Percentiles rank a stretch among this genome's conserved stretches.
Evolutionary conservation across 805 yeast genomes (phyloP).

Genomic region (Candida insectalens): DNA sequence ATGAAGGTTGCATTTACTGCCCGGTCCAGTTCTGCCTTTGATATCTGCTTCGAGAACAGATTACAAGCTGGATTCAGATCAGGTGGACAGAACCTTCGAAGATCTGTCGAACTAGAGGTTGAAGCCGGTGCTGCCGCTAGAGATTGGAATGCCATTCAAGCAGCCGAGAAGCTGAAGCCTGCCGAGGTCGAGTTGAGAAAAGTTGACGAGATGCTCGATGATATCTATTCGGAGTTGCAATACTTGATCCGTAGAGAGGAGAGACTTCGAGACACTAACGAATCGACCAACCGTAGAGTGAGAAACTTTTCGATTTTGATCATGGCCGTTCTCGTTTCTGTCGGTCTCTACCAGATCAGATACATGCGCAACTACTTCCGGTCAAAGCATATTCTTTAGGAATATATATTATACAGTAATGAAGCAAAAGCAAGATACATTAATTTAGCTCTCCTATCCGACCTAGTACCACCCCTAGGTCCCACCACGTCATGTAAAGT

Average conservation of each 20-base stretch:
- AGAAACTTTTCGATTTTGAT: constrained; percentile 73
- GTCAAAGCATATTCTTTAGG: constrained; percentile 63
- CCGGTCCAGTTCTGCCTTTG: constrained; percentile 74
- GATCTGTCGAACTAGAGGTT: constrained; percentile 82
- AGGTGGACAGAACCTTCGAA: constrained; percentile 27
- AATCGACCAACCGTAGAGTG: constrained; percentile 89
- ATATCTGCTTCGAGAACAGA: constrained; percentile 79
- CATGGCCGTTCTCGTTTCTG: constrained; percentile 56
- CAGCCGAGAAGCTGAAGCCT: constrained; percentile 87
- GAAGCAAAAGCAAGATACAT: background rate
- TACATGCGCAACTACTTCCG: constrained; percentile 90
- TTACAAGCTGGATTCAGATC: constrained; percentile 31
- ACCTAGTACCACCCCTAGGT: constrained; percentile 40
- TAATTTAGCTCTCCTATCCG: constrained; percentile 32
- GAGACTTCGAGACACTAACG: constrained; percentile 92
- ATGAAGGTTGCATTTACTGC: constrained; percentile 78
- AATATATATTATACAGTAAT: background rate
- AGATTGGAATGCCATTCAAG: constrained; percentile 94
- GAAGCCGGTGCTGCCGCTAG: constrained; percentile 96
- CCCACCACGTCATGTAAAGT: constrained; percentile 28
- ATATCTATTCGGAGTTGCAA: constrained; percentile 67
- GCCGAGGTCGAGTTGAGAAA: constrained; percentile 83
- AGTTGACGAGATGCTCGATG: constrained; percentile 78
- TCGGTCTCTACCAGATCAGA: constrained; percentile 89
- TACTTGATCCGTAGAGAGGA: constrained; percentile 85